Base-by-base conservation (phyloP, 2,329 filamentous ascomycete genomes). In the Lachnellula subtilissima region DNA sequence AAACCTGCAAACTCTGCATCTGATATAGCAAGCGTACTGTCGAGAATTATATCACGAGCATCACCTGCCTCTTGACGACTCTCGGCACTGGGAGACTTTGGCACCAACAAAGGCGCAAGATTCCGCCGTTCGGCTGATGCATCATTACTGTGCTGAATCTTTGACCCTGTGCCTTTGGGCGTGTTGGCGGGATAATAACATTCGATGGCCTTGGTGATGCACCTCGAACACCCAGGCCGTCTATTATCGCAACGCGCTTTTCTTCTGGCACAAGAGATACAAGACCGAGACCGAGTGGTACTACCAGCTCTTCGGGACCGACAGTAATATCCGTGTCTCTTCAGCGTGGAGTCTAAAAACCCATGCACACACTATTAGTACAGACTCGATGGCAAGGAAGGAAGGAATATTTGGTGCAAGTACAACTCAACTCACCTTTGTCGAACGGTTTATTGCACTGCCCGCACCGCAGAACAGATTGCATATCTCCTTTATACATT, bases 241-340 rank as follows among this genome's bases (percentile, higher is more conserved):
- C 52, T 64, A 22, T 69, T 70, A 64, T 75, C 72, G 58, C 73
- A 76, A 28, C 71, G 70, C 14, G 65, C 62, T 63, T 76, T 76
- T 2, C 57, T 60, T 63, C 57, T 70, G 3, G 67, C 71, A 62
- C 74, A 76, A 37, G 66, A 61, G 17, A 70, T 52, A 62, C 74
- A 76, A 48, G 74, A 74, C 37, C 72, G 66, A 58, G 65, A 37
- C 12, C 70, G 65, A 48, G 48, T 54, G 19, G 58, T 58, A 46
- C 17, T 58, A 43, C 64, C 62, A 49, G 35, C 53, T 60, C 61
- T 69, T 58, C 72, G 66, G 63, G 73, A 73, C 19, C 74, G 73
- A 60, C 74, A 76, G 43, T 76, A 76, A 58, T 76, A 76, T 46
- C 71, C 70, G 67, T 76, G 74, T 65, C 74, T 72, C 61, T 74